Evolutionary conservation across 1,284 basidiomycete species (phyloP).

Genomic region (Melampsora americana): DNA sequence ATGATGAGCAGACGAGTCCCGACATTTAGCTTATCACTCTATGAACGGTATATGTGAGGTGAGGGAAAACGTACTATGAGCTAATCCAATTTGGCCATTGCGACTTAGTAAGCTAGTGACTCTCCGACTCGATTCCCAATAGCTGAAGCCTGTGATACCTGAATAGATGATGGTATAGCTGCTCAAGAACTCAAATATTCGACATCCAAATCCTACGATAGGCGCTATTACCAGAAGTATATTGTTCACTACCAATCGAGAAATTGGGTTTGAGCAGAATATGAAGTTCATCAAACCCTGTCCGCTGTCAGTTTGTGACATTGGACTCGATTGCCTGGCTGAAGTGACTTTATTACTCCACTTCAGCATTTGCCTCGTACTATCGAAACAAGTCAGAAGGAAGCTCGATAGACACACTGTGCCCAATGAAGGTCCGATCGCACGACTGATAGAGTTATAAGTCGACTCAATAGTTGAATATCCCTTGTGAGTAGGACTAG

Average conservation of each 20-base stretch:
- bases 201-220: conserved; percentile 12
- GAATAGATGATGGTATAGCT: conserved; percentile 29
- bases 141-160: conserved; percentile 39
- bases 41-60: background rate
- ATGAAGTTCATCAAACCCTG: conserved; percentile 1
- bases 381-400: conserved; percentile 33
- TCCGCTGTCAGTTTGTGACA: background rate
- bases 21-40: background rate
- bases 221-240: conserved; percentile 1
- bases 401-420: conserved; percentile 36
- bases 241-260: background rate
- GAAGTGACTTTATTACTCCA: conserved; percentile 12
- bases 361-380: conserved; percentile 9
- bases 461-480: conserved; percentile 34
- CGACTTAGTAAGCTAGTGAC: conserved; percentile 18
- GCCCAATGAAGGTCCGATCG: conserved; percentile 33
- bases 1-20: background rate
- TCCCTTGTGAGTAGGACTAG: background rate
- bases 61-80: conserved; percentile 29
- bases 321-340: background rate
- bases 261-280: conserved; percentile 14
- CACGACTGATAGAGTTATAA: conserved; percentile 29
- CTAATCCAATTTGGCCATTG: conserved; percentile 24
- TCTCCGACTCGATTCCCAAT: conserved; percentile 8
- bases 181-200: conserved; percentile 30